A percentile compares a stretch with the other conserved stretches of the same genome.
Evolutionary conservation across 805 yeast species (phyloP).

Genomic region (Wickerhamomyces mucosus): DNA sequence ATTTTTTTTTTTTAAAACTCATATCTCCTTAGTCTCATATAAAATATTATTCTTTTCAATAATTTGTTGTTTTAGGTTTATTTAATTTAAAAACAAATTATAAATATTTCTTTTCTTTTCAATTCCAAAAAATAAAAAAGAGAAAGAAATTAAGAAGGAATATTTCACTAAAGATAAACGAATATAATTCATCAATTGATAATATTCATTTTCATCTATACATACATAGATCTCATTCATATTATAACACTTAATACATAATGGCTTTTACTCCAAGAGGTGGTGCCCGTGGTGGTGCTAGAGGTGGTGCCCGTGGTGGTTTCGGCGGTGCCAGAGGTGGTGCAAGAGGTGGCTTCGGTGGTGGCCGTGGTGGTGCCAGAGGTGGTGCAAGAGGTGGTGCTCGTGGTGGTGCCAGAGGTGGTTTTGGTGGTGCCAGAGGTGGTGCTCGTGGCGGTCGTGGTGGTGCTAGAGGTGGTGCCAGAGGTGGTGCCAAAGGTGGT

Average conservation of each 20-base stretch:
- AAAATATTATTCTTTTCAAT: too few species aligned
- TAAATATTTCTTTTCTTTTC: too few species aligned
- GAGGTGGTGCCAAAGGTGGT: constrained; percentile 83
- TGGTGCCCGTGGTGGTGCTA: constrained; percentile 33
- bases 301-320: constrained; percentile 46
- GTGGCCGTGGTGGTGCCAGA: constrained; percentile 25
- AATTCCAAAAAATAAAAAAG: too few species aligned
- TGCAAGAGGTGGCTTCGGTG: constrained; percentile 31
- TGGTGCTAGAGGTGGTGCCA: constrained; percentile 60
- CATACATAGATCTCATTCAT: not conserved
- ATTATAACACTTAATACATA: constrained; percentile 15
- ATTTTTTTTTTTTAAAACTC: too few species aligned
- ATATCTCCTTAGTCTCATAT: too few species aligned
- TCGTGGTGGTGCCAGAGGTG: constrained; percentile 38
- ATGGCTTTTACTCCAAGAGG: constrained; percentile 72
- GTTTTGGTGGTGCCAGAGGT: constrained; percentile 42
- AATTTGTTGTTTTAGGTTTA: too few species aligned
- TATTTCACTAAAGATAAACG: too few species aligned
- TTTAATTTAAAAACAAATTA: too few species aligned
- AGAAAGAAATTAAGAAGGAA: too few species aligned
- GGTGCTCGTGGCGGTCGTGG: constrained; percentile 46
- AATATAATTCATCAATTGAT: not conserved
- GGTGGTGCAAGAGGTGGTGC: constrained; percentile 44
- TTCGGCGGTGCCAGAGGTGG: constrained; percentile 37
- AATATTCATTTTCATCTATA: not conserved